Conservation (phyloP, 805 yeast genomes). For the Wickerhamiella nectarea region DNA sequence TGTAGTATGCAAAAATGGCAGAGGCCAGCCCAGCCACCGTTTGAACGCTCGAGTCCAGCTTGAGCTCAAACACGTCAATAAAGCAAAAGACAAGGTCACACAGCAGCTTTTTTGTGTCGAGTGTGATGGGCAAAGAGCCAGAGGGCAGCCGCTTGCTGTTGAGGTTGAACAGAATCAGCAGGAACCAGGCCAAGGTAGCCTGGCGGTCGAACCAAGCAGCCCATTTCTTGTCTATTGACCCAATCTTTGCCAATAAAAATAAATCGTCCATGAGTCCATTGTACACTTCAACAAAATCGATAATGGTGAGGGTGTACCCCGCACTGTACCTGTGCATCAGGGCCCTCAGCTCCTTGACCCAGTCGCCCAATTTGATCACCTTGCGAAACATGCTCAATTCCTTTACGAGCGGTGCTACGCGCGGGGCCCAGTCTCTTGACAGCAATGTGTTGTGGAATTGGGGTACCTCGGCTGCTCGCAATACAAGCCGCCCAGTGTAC, state of each 20-base stretch:
- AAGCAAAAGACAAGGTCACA: slow-evolving; percentile 22
- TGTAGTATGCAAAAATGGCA: slow-evolving; percentile 17
- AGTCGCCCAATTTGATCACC: slow-evolving; percentile 23
- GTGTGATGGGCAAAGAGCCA: not conserved
- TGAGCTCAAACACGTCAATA: slow-evolving; percentile 20
- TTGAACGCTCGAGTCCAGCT: slow-evolving; percentile 16
- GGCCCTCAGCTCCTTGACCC: slow-evolving; percentile 16
- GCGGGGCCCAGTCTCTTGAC: slow-evolving; percentile 4
- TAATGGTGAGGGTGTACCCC: not conserved
- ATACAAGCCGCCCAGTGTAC: slow-evolving; percentile 20
- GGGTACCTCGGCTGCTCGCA: slow-evolving; percentile 12
- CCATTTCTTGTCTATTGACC: slow-evolving; percentile 15
- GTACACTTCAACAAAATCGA: slow-evolving; percentile 17
- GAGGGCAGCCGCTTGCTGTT: not conserved
- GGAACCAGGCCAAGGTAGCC: slow-evolving; percentile 21
- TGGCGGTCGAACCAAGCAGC: slow-evolving; percentile 16
- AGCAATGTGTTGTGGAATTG: not conserved
- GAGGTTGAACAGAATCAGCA: slow-evolving; percentile 17
- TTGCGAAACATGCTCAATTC: slow-evolving; percentile 23
- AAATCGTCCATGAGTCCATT: slow-evolving; percentile 23
- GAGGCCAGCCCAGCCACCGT: slow-evolving; percentile 19
- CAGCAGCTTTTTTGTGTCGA: slow-evolving; percentile 18
- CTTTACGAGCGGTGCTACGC: slow-evolving; percentile 17
- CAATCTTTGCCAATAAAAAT: slow-evolving; percentile 21
- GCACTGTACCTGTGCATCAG: not conserved